A percentile compares a stretch with the other conserved stretches of the same genome.
phyloP scores from a whole-genome alignment of 2,329 filamentous ascomycete genomes.

The Chrysoporthe cubensis region DNA sequence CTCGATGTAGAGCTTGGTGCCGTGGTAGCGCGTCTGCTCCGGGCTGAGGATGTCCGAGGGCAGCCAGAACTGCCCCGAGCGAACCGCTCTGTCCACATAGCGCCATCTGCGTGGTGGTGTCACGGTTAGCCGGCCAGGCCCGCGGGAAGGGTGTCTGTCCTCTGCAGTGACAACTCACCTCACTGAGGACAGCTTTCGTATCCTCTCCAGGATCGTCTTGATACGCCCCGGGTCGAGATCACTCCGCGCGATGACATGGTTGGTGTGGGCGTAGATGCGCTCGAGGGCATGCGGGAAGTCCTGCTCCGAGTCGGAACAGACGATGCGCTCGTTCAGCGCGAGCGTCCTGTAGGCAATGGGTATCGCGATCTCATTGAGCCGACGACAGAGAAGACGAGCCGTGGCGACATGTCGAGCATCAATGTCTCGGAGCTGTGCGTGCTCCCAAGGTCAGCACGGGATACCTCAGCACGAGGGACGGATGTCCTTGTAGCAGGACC shows the following conservation, averaged over 20 bases:
- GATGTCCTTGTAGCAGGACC: neutral
- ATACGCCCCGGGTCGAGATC: slow-evolving; percentile 45
- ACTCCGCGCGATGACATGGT: slow-evolving; percentile 45
- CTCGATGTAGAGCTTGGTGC: slow-evolving; percentile 45
- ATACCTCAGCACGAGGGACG: no score
- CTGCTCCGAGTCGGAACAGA: slow-evolving; percentile 40
- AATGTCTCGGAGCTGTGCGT: slow-evolving; percentile 44
- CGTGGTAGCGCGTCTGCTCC: slow-evolving; percentile 36
- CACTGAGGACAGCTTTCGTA: slow-evolving; percentile 44
- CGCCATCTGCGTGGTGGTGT: slow-evolving; percentile 41
- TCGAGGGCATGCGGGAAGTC: slow-evolving; percentile 39
- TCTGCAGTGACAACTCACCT: slow-evolving; percentile 38
- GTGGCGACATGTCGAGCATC: slow-evolving; percentile 40
- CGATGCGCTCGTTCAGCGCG: slow-evolving; percentile 43
- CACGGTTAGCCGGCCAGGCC: neutral
- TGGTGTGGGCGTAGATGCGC: slow-evolving; percentile 44
- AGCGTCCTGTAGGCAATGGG: slow-evolving; percentile 48
- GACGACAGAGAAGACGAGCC: slow-evolving; percentile 44
- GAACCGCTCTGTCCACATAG: slow-evolving; percentile 40
- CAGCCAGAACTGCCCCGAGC: slow-evolving; percentile 39
- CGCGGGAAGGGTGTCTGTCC: neutral
- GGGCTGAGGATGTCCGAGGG: slow-evolving; percentile 45
- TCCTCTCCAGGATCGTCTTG: slow-evolving; percentile 40
- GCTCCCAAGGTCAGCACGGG: slow-evolving; percentile 12
- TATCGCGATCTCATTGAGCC: slow-evolving; percentile 46